These are phyloP conservation scores for Lactarius psammicola DNA, from an alignment of 768 basidiomycete species.

Conservation along the genomic window DNA sequence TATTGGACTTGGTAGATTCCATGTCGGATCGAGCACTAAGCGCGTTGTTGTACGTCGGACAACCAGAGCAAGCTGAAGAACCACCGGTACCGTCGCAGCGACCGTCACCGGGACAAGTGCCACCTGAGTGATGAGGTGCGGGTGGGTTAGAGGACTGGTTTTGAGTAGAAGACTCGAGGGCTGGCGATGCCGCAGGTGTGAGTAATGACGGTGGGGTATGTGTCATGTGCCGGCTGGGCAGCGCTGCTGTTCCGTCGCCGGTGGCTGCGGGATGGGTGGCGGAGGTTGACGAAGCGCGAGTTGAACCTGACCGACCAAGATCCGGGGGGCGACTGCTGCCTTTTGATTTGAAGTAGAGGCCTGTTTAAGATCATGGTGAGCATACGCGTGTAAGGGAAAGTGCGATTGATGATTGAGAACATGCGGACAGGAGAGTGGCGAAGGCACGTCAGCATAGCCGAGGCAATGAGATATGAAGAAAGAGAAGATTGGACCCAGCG, in stretches of 20 bases:
- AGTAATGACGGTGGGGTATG: conserved; percentile 38
- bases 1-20: conserved; percentile 32
- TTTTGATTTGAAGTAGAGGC: conserved; percentile 83
- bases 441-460: conserved; percentile 22
- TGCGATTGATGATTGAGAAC: conserved; percentile 19
- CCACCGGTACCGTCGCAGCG: conserved; percentile 98
- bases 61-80: conserved; percentile 87
- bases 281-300: conserved; percentile 26
- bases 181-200: conserved; percentile 36
- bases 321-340: conserved; percentile 70
- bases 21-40: conserved; percentile 44
- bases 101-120: conserved; percentile 98
- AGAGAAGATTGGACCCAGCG: conserved; percentile 13
- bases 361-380: conserved; percentile 40
- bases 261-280: conserved; percentile 33
- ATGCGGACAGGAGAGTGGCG: conserved; percentile 25
- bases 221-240: conserved; percentile 31
- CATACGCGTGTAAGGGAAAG: conserved; percentile 13
- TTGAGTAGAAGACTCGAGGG: conserved; percentile 32
- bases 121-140: conserved; percentile 35
- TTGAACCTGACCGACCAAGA: conserved; percentile 39
- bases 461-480: conserved; percentile 28
- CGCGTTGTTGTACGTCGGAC: conserved; percentile 94
- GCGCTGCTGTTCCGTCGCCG: conserved; percentile 35
- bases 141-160: conserved; percentile 25